Evolutionary conservation across 2,329 filamentous ascomycete species (phyloP).

Genomic region (Endocalyx cinctus): DNA sequence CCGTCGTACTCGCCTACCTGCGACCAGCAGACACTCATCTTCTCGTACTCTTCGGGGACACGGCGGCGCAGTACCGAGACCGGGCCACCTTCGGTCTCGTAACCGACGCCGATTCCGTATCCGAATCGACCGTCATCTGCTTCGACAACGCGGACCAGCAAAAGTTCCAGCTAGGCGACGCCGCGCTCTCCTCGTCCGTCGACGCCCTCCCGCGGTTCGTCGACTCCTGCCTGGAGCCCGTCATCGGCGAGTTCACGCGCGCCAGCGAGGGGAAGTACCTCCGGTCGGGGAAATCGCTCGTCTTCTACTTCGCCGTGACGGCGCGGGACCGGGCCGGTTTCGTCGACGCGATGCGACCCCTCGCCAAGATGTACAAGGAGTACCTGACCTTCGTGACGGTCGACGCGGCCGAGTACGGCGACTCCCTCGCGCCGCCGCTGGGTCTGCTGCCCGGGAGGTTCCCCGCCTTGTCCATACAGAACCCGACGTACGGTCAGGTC

Average conservation of each 20-base stretch:
- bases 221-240: slow-evolving; percentile 30
- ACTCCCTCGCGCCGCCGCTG: slow-evolving; percentile 35
- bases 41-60: slow-evolving; percentile 22
- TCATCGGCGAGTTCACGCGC: slow-evolving; percentile 41
- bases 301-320: slow-evolving; percentile 31
- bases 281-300: slow-evolving; percentile 33
- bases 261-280: slow-evolving; percentile 39
- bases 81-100: slow-evolving; percentile 37
- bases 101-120: slow-evolving; percentile 12
- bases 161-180: slow-evolving; percentile 27
- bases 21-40: slow-evolving; percentile 24
- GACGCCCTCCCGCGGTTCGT: slow-evolving; percentile 35
- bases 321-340: slow-evolving; percentile 30
- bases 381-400: slow-evolving; percentile 46
- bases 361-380: slow-evolving; percentile 41
- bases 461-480: slow-evolving; percentile 38
- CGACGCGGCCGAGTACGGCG: slow-evolving; percentile 39
- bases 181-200: slow-evolving; percentile 25
- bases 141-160: slow-evolving; percentile 37
- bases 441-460: slow-evolving; percentile 28
- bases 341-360: slow-evolving; percentile 28
- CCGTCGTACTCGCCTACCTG: slow-evolving; percentile 38
- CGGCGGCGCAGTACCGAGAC: slow-evolving; percentile 34
- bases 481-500: slow-evolving; percentile 38
- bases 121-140: slow-evolving; percentile 26